Conservation (phyloP, 2,329 filamentous ascomycete genomes). For the Huntiella moniliformis region DNA sequence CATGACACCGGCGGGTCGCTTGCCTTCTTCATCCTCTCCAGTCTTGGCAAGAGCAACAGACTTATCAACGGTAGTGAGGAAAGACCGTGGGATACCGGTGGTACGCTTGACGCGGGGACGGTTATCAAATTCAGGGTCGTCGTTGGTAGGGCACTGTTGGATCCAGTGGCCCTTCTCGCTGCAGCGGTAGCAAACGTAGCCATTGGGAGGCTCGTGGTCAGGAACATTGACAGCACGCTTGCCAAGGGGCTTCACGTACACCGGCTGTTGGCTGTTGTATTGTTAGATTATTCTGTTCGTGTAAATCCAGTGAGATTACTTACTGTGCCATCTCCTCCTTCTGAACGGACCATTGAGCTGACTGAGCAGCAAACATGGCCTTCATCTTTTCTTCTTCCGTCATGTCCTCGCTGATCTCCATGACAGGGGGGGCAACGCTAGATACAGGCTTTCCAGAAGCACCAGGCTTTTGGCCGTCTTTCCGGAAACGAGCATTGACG, state of each 20-base stretch:
- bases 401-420: constrained; percentile 58
- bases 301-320: constrained; percentile 16
- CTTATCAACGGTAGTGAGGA: constrained; percentile 90
- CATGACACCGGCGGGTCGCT: constrained; percentile 81
- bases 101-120: constrained; percentile 87
- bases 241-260: constrained; percentile 32
- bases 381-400: constrained; percentile 89
- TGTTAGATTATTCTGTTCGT: constrained; percentile 17
- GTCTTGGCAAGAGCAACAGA: constrained; percentile 55
- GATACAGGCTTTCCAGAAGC: constrained; percentile 51
- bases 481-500: constrained; percentile 10
- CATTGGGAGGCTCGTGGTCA: constrained; percentile 79
- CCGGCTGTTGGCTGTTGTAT: constrained; percentile 36
- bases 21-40: constrained; percentile 58
- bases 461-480: constrained; percentile 55
- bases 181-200: constrained; percentile 92
- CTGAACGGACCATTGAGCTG: constrained; percentile 80
- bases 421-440: constrained; percentile 28
- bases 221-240: constrained; percentile 63
- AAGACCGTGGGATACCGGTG: constrained; percentile 88
- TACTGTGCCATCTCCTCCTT: constrained; percentile 83
- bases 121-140: constrained; percentile 89
- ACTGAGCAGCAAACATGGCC: constrained; percentile 79
- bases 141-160: constrained; percentile 93
- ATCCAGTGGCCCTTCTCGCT: constrained; percentile 99